Base-by-base conservation (phyloP, 192 early-diverging fungal genomes). In the Backusella mclennaniae region DNA sequence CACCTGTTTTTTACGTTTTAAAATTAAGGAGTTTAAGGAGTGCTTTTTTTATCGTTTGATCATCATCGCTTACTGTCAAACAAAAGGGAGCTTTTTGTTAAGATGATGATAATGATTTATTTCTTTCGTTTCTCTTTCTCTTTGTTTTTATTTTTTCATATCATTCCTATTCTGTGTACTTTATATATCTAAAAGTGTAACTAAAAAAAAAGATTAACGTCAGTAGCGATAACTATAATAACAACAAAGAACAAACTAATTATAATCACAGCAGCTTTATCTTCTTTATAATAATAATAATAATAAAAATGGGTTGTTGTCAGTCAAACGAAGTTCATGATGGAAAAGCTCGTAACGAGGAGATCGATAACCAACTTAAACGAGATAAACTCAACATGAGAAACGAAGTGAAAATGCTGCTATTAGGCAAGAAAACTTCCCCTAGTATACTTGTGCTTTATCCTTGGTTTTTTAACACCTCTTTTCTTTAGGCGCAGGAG, bases 401-500 rank as follows among this genome's bases (percentile, higher is more conserved):
- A 56, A 96, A 98, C 77, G 95, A 98, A 86, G 93, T 99, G 82
- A 99, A 99, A 87, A 97, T 99, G 95, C 83, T 99, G 31, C 84
- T 99, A 67, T 90, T 99, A 33, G 91, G 91, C 89, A 87, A 74
- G 79, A 44, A n/a, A 33, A 7, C 0, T 6, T 0, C 19, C 46
- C 17, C 31, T 33, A 33, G 3, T 33, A 35, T 17, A 12, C 7
- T 9, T 23, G 53, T 23, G 8, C 53, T 73, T 31, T 73, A 35
- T 66, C 21, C 56, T 14, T 33, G 33, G 33, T 74, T 9, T 35
- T 42, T 39, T 67, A 35, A 23, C 42, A 35, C 26, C 23, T 17
- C 12, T 41, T 44, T n/a, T 44, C 49, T 49, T 76, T 76, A 93
- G 94, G 93, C 80, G 95, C 97, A 49, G 97, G 97, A 76, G 97